Base-by-base conservation (phyloP, 2,329 filamentous ascomycete genomes). In the Fusarium kyushuense region DNA sequence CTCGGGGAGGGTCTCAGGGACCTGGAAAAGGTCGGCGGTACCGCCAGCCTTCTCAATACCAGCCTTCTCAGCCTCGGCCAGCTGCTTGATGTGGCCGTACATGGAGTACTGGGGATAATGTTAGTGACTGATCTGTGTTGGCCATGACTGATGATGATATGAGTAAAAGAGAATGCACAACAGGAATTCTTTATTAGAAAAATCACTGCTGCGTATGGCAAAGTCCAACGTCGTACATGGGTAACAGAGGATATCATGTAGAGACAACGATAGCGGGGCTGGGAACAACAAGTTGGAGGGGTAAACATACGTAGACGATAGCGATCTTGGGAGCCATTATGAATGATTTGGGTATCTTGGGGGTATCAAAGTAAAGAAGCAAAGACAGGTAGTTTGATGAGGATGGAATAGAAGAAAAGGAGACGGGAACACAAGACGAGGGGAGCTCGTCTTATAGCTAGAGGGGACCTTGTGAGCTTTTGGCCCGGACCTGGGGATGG, bases 41-140 rank as follows among this genome's bases (percentile, higher is more conserved):
- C 94, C 94, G 70, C 96, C 96, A 68, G 93, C 94, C 76, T 90
- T 89, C 83, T 94, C 90, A 76, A 97, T 92, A 78, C 96, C 96
- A 76, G 87, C 89, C 86, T 94, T 92, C 85, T 98, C 94, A 69
- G 94, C 93, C 80, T 96, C 89, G 76, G 95, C 96, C 75, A 97
- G 81, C 78, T 89, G 83, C 81, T 86, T 84, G 82, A 97, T 91
- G 83, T 97, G 94, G 82, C 96, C 95, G 83, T 96, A 97, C 88
- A 94, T 92, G 72, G 93, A 96, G 84, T 97, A 97, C 92, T 96
- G 65, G 33, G n/a, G 4, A 40, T 7, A 35, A 42, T 45, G 62
- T 73, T 56, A 73, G 65, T 42, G 29, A 5, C 16, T 19, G 13
- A 11, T 49, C 17, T 46, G 47, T 40, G 25, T 33, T 8, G 25